These are phyloP conservation scores for barrel medic (Medicago truncatula) DNA, from an alignment of 306 rosid species.

Conservation along the genomic window MtrunA17r5.0-ANR NC_053048.1:53114501-53115000, in stretches of 20 bases:
- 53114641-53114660: too few relatives aligned
- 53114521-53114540: too few relatives aligned
- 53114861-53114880: constrained; percentile 44
- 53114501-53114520: too few relatives aligned
- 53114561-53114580: too few relatives aligned
- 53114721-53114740: constrained; percentile 31
- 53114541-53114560: too few relatives aligned
- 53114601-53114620: too few relatives aligned
- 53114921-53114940: constrained; percentile 96
- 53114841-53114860: constrained; percentile 23
- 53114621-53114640: too few relatives aligned
- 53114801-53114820: neutral
- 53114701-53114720: neutral
- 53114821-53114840: neutral
- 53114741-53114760: constrained; percentile 20
- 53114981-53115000: constrained; percentile 94
- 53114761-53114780: constrained; percentile 19
- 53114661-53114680: too few relatives aligned
- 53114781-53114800: constrained; percentile 4
- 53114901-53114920: constrained; percentile 93
- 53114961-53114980: constrained; percentile 91
- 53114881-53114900: constrained; percentile 57
- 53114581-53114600: too few relatives aligned
- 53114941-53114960: constrained; percentile 98
- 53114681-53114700: too few relatives aligned